Evolutionary conservation across 2,329 filamentous ascomycete species (phyloP), one percentile per base, ranked within the genome.

Genomic region (Beauveria asiatica): DNA sequence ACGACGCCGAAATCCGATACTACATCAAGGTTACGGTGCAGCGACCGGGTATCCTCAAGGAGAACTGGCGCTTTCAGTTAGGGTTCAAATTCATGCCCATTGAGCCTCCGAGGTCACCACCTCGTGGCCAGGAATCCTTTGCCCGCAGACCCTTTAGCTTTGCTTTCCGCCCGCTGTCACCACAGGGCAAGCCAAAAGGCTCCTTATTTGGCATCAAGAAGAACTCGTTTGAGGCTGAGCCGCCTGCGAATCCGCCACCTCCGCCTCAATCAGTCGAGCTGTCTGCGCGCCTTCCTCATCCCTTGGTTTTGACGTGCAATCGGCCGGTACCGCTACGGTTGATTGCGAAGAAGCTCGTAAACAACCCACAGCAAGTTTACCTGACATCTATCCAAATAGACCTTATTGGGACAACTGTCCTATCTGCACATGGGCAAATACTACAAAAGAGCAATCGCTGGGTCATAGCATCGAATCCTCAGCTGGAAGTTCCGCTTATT

Each of bases 21-120:
- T 99, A 90, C 70, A 82, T 97, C 70, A 99, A 99, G 72, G 91
- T 89, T n/a, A 97, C 94, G 0, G 86, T 97, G 6, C 90, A 92
- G 68, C 81, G 92, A n/a, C 91, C 92, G 0, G 87, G 89, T 16
- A 81, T 97, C 62, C 90, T 95, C 74, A 93, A 93, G 70, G 92
- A 96, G 74, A 97, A 97, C 68, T 89, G 91, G 72, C 81, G 92
- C 21, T 79, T 80, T 64, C 77, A 83, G 63, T 69, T 80, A 41
- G 84, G 86, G 41, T 88, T 97, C 75, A 93, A 90, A 61, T 94
- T 99, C 70, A 80, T 97, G 42, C 94, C 94, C 5, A 93, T 97
- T 65, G 94, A 99, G 72, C 90, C 91, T 6, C 92, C 93, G 0
- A 81, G 92, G 46, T 84, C 85, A 0, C 77, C 82, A 5, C 76